A percentile compares a stretch with the other conserved stretches of the same genome.
phyloP scores from a whole-genome alignment of 805 yeast genomes.

The Teunomyces stri region DNA sequence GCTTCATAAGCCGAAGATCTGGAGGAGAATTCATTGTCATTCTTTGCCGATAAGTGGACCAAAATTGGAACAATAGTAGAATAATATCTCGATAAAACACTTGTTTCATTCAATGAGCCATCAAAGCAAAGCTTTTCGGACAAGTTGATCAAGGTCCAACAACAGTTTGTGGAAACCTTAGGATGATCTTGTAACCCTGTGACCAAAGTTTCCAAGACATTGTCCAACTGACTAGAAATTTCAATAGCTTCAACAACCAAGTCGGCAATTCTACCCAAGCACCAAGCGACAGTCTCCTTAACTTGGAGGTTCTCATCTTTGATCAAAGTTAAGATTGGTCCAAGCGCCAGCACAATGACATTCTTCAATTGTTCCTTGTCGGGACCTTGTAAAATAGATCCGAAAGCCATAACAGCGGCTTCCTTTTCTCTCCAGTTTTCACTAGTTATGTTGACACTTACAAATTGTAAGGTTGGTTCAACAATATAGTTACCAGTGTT shows the following conservation, averaged over 20 bases:
- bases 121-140: constrained; percentile 73
- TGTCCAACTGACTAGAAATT: constrained; percentile 60
- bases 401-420: constrained; percentile 99
- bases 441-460: constrained; percentile 62
- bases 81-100: constrained; percentile 74
- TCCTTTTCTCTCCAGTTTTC: constrained; percentile 81
- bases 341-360: constrained; percentile 78
- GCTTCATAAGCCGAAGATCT: constrained; percentile 98
- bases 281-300: constrained; percentile 97
- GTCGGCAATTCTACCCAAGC: constrained; percentile 94
- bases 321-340: constrained; percentile 73
- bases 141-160: constrained; percentile 94
- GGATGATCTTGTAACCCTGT: constrained; percentile 89
- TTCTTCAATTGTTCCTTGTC: constrained; percentile 64
- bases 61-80: constrained; percentile 66
- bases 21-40: constrained; percentile 81
- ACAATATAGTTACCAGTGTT: constrained; percentile 84
- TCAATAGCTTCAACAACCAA: constrained; percentile 75
- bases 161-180: constrained; percentile 91
- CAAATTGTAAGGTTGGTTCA: constrained; percentile 80
- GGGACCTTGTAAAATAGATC: constrained; percentile 94
- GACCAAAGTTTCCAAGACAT: constrained; percentile 68
- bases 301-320: constrained; percentile 78
- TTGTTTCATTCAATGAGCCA: constrained; percentile 48
- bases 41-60: constrained; percentile 62